Base-by-base conservation (phyloP, 2,329 filamentous ascomycete genomes). In the Cercospora sp. region DNA sequence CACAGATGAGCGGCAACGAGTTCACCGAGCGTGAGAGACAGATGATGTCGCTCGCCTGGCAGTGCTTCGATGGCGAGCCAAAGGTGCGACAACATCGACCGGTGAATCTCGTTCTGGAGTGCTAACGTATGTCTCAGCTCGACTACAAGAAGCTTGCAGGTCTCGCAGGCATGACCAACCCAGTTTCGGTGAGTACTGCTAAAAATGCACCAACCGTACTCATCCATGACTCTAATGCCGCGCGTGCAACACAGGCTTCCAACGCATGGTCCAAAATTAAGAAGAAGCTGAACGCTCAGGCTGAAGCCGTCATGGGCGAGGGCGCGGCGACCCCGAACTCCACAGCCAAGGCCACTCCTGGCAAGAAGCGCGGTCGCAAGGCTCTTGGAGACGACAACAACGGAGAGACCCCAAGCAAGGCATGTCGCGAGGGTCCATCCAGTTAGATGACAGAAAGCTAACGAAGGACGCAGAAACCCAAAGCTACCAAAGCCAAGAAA, bases 61-160 rank as follows among this genome's bases (percentile, higher is more conserved):
- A 72, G 68, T 76, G 75, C 61, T 75, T 76, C 62, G 69, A 68
- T 16, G 72, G 69, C 9, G 68, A 75, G 53, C 75, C 75, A 1
- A 75, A 77, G 69, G 75, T 75, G 68, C 23, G 20, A 6, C 31
- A 1, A 74, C 70, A 51, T 90, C 87, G 6, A 36, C 7, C 18
- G 4, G 28, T 36, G 20, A 55, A 7, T 42, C 3, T 9, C 12
- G 2, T 72, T 82, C 81, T 59, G 30, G 2, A 13, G 16, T 53
- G 33, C 30, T 61, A 9, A 48, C 59, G 60, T 31, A 63, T 59
- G 45, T 20, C 16, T 12, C 60, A 75, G 73, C 48, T 76, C 63
- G 68, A 76, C 63, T 72, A 67, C 45, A 51, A 71, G 2, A 74
- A 75, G 51, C 67, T 77, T 12, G 70, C 75, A 18, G 57, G 60